Evolutionary conservation across 129 eudicot species (phyloP).

Genomic region (Glebionis coronaria): DNA sequence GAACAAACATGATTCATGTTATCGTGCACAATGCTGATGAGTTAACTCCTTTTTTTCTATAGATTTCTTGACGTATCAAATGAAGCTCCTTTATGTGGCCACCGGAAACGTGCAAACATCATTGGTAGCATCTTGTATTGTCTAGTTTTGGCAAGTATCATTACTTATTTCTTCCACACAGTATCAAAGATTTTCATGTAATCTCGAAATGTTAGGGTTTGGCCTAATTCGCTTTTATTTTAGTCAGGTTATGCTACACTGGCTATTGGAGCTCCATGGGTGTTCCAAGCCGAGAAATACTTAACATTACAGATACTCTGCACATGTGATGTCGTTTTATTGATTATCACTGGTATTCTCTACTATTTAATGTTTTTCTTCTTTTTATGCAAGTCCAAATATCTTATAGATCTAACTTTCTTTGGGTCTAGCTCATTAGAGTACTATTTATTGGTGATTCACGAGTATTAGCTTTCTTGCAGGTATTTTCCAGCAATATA

Average conservation of each 20-base stretch:
- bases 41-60: slow-evolving; percentile 16
- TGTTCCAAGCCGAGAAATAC: slow-evolving; percentile 47
- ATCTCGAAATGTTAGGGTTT: neutral
- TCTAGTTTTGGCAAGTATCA: slow-evolving; percentile 77
- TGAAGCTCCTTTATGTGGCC: slow-evolving; percentile 87
- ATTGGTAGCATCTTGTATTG: slow-evolving; percentile 81
- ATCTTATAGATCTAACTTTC: no score
- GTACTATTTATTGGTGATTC: no score
- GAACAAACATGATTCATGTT: slow-evolving; percentile 1
- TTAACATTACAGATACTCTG: slow-evolving; percentile 65
- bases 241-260: slow-evolving; percentile 93
- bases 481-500: slow-evolving; percentile 94
- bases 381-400: neutral
- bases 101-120: slow-evolving; percentile 75
- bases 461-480: slow-evolving; percentile 21
- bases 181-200: neutral
- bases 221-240: slow-evolving; percentile 31
- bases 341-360: slow-evolving; percentile 67
- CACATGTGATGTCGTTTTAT: slow-evolving; percentile 64
- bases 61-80: slow-evolving; percentile 91
- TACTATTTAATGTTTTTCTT: neutral
- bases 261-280: slow-evolving; percentile 85
- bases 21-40: slow-evolving; percentile 8
- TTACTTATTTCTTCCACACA: slow-evolving; percentile 8
- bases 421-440: neutral